Percentiles rank a stretch among this genome's conserved stretches.
Conservation (phyloP, 2,329 filamentous ascomycete genomes). For the Fonsecaea erecta region DNA sequence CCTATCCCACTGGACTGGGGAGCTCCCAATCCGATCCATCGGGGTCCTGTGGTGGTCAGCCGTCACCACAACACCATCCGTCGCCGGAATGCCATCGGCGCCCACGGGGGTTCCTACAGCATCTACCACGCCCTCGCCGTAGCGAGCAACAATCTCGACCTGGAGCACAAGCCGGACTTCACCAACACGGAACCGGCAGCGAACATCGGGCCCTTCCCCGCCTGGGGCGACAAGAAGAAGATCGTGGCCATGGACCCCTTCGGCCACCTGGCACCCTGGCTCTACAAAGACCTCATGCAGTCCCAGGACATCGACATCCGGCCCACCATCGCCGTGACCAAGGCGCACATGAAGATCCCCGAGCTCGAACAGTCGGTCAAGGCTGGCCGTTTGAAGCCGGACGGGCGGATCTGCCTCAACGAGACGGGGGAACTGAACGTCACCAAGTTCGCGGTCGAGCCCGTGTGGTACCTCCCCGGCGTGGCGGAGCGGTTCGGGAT, state of each 20-base stretch:
- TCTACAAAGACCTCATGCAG: slow-evolving; percentile 78
- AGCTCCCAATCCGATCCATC: slow-evolving; percentile 70
- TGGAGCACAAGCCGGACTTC: slow-evolving; percentile 77
- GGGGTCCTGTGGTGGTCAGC: slow-evolving; percentile 88
- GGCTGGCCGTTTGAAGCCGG: slow-evolving; percentile 72
- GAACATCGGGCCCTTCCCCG: slow-evolving; percentile 82
- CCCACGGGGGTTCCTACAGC: slow-evolving; percentile 88
- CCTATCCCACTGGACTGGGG: slow-evolving; percentile 91
- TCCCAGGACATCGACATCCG: slow-evolving; percentile 82
- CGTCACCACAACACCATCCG: slow-evolving; percentile 75
- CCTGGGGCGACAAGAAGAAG: slow-evolving; percentile 89
- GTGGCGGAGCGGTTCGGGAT: slow-evolving; percentile 94
- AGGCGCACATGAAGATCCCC: slow-evolving; percentile 94
- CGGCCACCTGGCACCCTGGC: slow-evolving; percentile 82
- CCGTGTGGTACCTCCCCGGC: slow-evolving; percentile 84
- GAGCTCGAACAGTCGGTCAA: slow-evolving; percentile 89
- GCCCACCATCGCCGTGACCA: slow-evolving; percentile 89
- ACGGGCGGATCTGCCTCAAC: slow-evolving; percentile 91
- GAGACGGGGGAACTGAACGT: slow-evolving; percentile 84
- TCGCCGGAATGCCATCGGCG: slow-evolving; percentile 74
- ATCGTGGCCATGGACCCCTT: slow-evolving; percentile 98
- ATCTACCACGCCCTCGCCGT: slow-evolving; percentile 94
- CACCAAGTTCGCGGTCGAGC: slow-evolving; percentile 96
- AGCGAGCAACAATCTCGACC: slow-evolving; percentile 83
- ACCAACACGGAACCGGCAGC: slow-evolving; percentile 91